Conservation (phyloP, 2,329 filamentous ascomycete species). For the Phialocephala subalpina region DNA sequence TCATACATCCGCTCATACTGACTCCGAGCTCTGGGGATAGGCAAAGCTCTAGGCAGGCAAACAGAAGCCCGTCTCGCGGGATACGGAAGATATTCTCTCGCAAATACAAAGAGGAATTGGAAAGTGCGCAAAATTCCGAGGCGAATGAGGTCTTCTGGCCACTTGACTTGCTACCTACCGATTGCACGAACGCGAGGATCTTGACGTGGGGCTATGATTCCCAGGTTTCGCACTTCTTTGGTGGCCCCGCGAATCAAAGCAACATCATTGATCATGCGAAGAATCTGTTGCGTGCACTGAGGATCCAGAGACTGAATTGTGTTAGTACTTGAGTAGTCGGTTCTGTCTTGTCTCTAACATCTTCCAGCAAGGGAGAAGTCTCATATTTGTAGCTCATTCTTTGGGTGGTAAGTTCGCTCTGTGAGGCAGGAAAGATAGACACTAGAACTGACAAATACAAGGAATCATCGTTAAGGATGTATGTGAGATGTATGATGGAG, state of each 20-base stretch:
- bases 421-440: neutral
- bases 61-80: neutral
- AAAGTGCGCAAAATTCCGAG: conserved; percentile 3
- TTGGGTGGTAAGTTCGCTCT: conserved; percentile 33
- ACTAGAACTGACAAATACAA: conserved; percentile 15
- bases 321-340: conserved; percentile 15
- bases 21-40: too few relatives aligned
- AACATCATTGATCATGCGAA: conserved; percentile 28
- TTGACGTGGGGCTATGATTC: conserved; percentile 37
- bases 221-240: conserved; percentile 32
- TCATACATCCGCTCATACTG: too few relatives aligned
- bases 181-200: conserved; percentile 30
- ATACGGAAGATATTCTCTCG: conserved; percentile 15
- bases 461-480: conserved; percentile 35
- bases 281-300: conserved; percentile 29
- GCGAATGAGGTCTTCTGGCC: conserved; percentile 32
- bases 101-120: conserved; percentile 13
- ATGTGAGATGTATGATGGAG: neutral
- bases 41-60: neutral
- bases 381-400: conserved; percentile 38
- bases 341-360: conserved; percentile 16
- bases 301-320: conserved; percentile 21
- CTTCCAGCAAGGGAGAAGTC: conserved; percentile 19
- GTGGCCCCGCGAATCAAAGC: conserved; percentile 31
- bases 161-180: conserved; percentile 30